These are phyloP conservation scores for Candida andamanensis DNA, from an alignment of 805 yeast genomes.

Conservation along the genomic window DNA sequence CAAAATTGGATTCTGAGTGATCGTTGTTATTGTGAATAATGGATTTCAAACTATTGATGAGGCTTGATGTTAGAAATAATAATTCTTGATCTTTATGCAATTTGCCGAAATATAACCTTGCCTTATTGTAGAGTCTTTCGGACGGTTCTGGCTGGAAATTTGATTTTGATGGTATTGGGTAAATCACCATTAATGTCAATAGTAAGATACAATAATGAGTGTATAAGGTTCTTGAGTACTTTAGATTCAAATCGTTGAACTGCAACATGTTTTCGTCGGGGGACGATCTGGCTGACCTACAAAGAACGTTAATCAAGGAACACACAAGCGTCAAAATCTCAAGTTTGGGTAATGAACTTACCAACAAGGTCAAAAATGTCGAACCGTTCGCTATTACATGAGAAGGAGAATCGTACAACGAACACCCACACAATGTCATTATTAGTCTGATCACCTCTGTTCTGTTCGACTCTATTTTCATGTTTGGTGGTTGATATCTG, in stretches of 20 bases:
- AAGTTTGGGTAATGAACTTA: constrained; percentile 44
- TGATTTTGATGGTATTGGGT: constrained; percentile 49
- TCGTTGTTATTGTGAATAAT: constrained; percentile 17
- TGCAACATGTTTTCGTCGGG: constrained; percentile 43
- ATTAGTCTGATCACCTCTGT: constrained; percentile 62
- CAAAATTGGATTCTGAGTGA: constrained; percentile 6
- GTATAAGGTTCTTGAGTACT: constrained; percentile 39
- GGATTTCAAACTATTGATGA: constrained; percentile 48
- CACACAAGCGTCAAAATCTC: constrained; percentile 52
- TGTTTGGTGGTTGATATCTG: constrained; percentile 20
- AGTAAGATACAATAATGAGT: constrained; percentile 58
- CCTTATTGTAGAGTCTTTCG: constrained; percentile 43
- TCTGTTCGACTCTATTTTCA: constrained; percentile 54
- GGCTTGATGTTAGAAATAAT: constrained; percentile 41
- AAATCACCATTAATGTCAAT: constrained; percentile 54
- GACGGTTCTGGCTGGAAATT: constrained; percentile 1
- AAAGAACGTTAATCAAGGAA: constrained; percentile 61
- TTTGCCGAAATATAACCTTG: constrained; percentile 47
- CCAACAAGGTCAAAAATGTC: constrained; percentile 53
- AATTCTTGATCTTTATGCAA: constrained; percentile 54
- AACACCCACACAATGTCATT: constrained; percentile 54
- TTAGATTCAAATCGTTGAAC: constrained; percentile 17
- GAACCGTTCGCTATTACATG: constrained; percentile 50
- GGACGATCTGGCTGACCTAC: constrained; percentile 43
- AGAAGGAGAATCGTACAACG: constrained; percentile 47